Percentiles rank a stretch among this genome's conserved stretches.
phyloP scores from a whole-genome alignment of 2,329 filamentous ascomycete species.

The Cordyceps pruinosa region DNA sequence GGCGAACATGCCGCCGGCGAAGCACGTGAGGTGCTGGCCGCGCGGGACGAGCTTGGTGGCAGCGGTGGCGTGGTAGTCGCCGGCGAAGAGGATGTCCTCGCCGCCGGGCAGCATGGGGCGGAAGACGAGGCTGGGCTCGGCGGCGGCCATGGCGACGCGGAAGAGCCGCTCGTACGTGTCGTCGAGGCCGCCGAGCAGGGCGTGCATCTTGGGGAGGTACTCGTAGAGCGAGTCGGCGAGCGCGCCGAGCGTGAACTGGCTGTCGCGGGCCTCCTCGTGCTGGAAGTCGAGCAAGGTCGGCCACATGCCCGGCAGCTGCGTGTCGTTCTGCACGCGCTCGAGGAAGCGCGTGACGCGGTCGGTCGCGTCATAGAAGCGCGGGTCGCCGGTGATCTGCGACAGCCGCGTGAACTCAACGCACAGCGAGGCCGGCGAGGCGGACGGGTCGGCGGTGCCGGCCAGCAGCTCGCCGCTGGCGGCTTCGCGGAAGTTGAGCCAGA shows the following conservation, averaged over 20 bases:
- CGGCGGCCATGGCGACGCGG: conserved; percentile 44
- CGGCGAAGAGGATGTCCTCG: conserved; percentile 54
- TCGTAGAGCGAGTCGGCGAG: conserved; percentile 53
- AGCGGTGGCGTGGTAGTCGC: conserved; percentile 23
- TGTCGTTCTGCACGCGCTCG: conserved; percentile 44
- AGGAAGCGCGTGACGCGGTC: conserved; percentile 50
- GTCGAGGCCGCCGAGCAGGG: conserved; percentile 55
- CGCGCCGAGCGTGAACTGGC: conserved; percentile 38
- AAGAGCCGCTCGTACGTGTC: conserved; percentile 32
- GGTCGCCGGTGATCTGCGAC: conserved; percentile 52
- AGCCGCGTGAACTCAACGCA: conserved; percentile 56
- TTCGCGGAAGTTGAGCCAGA: conserved; percentile 35
- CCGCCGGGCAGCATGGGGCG: conserved; percentile 53
- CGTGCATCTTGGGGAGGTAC: conserved; percentile 60
- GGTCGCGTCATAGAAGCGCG: conserved; percentile 54
- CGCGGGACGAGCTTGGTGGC: conserved; percentile 26
- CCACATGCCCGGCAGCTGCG: conserved; percentile 54
- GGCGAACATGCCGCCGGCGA: conserved; percentile 58
- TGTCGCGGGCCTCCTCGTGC: conserved; percentile 25
- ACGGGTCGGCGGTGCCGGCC: conserved; percentile 24
- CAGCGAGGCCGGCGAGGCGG: conserved; percentile 44
- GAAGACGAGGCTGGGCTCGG: conserved; percentile 56
- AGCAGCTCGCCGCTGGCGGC: conserved; percentile 31
- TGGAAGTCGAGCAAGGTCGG: conserved; percentile 46
- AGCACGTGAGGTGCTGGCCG: conserved; percentile 55